Base-by-base conservation (phyloP, 2,329 filamentous ascomycete species). In the Penicillium hordei region DNA sequence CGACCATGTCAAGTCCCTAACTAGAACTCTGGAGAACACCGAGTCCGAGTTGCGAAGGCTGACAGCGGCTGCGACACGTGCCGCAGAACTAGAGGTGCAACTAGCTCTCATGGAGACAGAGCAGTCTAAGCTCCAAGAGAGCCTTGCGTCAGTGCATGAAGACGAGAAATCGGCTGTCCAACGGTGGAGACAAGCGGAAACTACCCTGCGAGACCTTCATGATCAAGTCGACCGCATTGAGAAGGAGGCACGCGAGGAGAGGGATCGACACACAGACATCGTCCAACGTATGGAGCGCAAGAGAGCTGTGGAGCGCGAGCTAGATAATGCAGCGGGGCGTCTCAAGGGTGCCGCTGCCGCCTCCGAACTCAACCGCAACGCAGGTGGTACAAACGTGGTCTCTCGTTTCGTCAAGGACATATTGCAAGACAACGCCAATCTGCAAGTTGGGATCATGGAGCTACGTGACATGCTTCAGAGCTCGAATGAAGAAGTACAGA, bases 341-440 rank as follows among this genome's bases (percentile, higher is more conserved):
- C 81, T 96, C 52, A 94, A 93, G 75, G 89, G 89, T 10, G 89
- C 90, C 13, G 91, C 91, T 3, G 90, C 89, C 0, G 82, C 83
- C 29, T 88, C 86, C 64, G 86, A 86, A 3, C 77, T 89, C 40
- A 82, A 82, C 4, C 81, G 83, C 4, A 81, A 83, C 31, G 83
- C 84, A 64, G 79, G 78, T 55, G 82, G 84, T 10, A 86, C 81
- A 60, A 87, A 81, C 57, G 91, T 96, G 38, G 91, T 97, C n/a
- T 93, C 91, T 21, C 91, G 95, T 70, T 97, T 99, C 67, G 94
- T 99, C 55, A 91, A 93, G 65, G 94, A 97, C 72, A 90, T 99
- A 55, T 80, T 99, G 19, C 89, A 96, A 68, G 94, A 99, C 73
- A 99, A 99, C 70, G 91, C 93, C 10, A 96, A 91, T 66, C 79